These are phyloP conservation scores for Colletotrichum sidae DNA, from an alignment of 2,329 filamentous ascomycete species.

Conservation along the genomic window DNA sequence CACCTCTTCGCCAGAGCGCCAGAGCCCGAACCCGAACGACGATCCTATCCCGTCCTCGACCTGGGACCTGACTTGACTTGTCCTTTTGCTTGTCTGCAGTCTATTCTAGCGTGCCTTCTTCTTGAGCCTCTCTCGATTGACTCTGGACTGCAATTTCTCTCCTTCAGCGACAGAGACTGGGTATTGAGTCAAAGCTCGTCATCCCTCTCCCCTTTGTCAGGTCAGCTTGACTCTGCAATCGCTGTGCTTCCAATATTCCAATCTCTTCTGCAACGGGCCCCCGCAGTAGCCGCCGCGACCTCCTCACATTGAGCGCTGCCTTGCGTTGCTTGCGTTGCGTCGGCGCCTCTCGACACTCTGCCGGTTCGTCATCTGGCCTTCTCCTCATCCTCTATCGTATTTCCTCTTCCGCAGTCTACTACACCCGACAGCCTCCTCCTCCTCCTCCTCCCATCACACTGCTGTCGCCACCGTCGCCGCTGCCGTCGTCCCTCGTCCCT, in stretches of 20 bases:
- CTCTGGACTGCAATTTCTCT: not conserved
- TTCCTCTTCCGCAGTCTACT: constrained; percentile 12
- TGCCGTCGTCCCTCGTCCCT: not conserved
- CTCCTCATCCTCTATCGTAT: constrained; percentile 2
- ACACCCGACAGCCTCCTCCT: not conserved
- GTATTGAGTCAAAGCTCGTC: constrained; percentile 1
- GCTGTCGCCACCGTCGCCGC: constrained; percentile 4
- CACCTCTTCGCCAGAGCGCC: constrained; percentile 14
- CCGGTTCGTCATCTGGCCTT: constrained; percentile 24
- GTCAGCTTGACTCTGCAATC: constrained; percentile 12
- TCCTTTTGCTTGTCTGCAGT: constrained; percentile 28
- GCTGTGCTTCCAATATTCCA: constrained; percentile 23
- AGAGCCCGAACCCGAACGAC: constrained; percentile 33
- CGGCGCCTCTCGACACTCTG: constrained; percentile 32
- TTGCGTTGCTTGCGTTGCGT: not conserved
- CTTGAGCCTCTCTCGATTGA: constrained; percentile 23
- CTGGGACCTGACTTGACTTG: constrained; percentile 16
- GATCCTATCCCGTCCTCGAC: constrained; percentile 24
- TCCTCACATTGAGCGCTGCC: constrained; percentile 29
- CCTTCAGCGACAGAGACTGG: constrained; percentile 5
- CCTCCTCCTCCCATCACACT: constrained; percentile 2
- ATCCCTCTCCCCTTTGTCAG: constrained; percentile 25
- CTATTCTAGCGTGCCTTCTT: constrained; percentile 21
- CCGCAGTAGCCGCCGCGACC: constrained; percentile 34
- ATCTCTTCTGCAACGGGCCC: constrained; percentile 37